Evolutionary conservation across 108 stramenopile genomes (phyloP), one percentile per base, ranked within the genome.

Genomic region (Cyclotella kingstonii): DNA sequence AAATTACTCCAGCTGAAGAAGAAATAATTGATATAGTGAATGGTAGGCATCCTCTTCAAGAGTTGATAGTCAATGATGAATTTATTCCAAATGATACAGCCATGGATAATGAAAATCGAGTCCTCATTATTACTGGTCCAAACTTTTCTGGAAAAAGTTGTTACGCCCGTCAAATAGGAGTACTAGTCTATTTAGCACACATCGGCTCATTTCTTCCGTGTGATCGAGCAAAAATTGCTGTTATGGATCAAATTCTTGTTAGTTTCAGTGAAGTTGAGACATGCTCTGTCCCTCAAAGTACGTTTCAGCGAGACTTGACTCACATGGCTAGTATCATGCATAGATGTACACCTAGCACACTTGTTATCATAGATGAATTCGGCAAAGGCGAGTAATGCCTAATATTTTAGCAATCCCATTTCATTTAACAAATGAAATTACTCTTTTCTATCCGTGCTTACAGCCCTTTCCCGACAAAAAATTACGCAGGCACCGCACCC

Each of bases 361-460:
- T 97, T 15, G 91, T 96, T 36, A 77, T 98, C 19, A 84, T 98
- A 44, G 97, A 98, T 75, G 97, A 98, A 71, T 97, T 98, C 68
- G 97, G 97, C 5, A 98, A 98, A 66, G 97, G 91, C 53, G 51
- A 64, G 80, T 54, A 4, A 4, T 22, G 15, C 3, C 15, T 2
- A 2, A 14, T 46, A 7, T 18, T 29, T 26, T 5, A 30, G 10
- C 9, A 30, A 30, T 5, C 29, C 1, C 2, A n/a, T n/a, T n/a
- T n/a, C n/a, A n/a, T n/a, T n/a, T n/a, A n/a, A n/a, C n/a, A n/a
- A n/a, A n/a, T n/a, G n/a, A n/a, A n/a, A n/a, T n/a, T n/a, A 34
- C 15, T 55, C 21, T 66, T 4, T 28, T 22, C 15, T 21, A 30
- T 25, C 41, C 12, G 19, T 64, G 26, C 4, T 28, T 39, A 25